These are phyloP conservation scores for Eruca vesicaria DNA, from an alignment of 441 rosid species.

Conservation along the genomic window DNA sequence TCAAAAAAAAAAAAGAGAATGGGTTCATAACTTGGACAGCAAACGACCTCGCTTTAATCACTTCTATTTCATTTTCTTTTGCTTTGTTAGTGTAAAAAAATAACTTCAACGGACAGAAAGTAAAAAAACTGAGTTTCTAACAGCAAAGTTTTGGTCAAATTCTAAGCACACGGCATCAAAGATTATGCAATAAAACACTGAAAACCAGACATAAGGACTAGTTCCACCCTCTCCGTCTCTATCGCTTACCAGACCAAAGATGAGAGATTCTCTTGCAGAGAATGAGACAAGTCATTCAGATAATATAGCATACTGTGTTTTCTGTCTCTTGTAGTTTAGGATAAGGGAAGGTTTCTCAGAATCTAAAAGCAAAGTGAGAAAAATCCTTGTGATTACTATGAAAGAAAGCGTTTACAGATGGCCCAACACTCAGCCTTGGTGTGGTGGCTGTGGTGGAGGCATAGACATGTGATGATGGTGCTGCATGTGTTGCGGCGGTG, in stretches of 20 bases:
- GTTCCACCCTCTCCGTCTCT: background rate
- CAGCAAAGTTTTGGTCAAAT: background rate
- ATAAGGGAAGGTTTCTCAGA: background rate
- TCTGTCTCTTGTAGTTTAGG: background rate
- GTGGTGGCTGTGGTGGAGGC: slow-evolving; percentile 63
- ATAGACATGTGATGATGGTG: slow-evolving; percentile 57
- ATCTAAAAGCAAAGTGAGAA: background rate
- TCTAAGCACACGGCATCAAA: slow-evolving; percentile 29
- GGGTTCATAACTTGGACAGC: slow-evolving; percentile 30
- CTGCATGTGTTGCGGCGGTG: slow-evolving; percentile 2
- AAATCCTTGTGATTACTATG: background rate
- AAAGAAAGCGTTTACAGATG: slow-evolving; percentile 26
- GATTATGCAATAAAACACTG: slow-evolving; percentile 16
- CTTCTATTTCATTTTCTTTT: slow-evolving; percentile 4
- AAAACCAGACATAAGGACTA: slow-evolving; percentile 10
- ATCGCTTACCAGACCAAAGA: background rate
- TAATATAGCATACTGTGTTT: background rate
- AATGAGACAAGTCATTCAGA: slow-evolving; percentile 11
- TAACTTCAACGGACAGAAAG: slow-evolving; percentile 16
- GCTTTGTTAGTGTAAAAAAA: slow-evolving; percentile 18
- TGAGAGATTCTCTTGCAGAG: slow-evolving; percentile 16
- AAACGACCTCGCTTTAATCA: slow-evolving; percentile 23
- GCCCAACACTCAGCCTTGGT: slow-evolving; percentile 24
- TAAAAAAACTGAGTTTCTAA: slow-evolving; percentile 3
- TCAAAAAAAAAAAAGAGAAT: too few relatives aligned